Evolutionary conservation across 352 stramenopile genomes (phyloP).

Genomic region (Phytophthora nicotianae): DNA sequence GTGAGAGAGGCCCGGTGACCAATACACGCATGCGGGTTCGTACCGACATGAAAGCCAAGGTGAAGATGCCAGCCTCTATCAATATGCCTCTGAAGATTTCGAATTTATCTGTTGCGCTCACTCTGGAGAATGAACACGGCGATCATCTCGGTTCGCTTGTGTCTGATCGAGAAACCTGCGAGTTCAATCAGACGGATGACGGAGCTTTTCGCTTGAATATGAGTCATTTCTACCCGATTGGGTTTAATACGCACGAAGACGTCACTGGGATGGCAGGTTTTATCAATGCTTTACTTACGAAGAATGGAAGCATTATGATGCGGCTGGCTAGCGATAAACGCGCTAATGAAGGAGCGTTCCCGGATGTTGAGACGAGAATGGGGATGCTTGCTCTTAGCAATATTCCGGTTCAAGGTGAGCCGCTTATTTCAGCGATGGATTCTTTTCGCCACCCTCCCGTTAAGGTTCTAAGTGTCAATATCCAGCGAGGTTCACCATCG

Average conservation of each 20-base stretch:
- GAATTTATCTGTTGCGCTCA: conserved; percentile 67
- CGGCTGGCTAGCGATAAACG: conserved; percentile 42
- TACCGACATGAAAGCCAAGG: conserved; percentile 64
- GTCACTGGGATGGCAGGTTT: conserved; percentile 61
- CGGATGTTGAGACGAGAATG: conserved; percentile 74
- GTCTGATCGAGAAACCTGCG: conserved; percentile 57
- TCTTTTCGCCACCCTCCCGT: conserved; percentile 71
- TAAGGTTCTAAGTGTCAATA: conserved; percentile 67
- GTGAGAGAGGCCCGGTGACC: conserved; percentile 31
- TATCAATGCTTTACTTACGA: conserved; percentile 61
- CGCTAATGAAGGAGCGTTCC: conserved; percentile 61
- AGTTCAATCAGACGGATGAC: conserved; percentile 63
- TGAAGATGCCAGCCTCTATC: conserved; percentile 79
- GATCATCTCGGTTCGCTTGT: conserved; percentile 52
- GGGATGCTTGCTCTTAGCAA: conserved; percentile 65
- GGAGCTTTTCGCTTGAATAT: conserved; percentile 79
- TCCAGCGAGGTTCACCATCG: conserved; percentile 46
- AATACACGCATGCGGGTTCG: conserved; percentile 79
- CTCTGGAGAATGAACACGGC: conserved; percentile 46
- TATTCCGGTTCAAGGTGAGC: conserved; percentile 63
- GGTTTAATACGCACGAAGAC: conserved; percentile 45
- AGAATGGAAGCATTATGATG: conserved; percentile 66
- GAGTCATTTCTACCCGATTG: conserved; percentile 67
- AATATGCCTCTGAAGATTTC: conserved; percentile 69
- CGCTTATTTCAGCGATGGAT: conserved; percentile 69